Evolutionary conservation across 441 rosid genomes (phyloP).

Genomic region (Macaranga tanarius): DNA sequence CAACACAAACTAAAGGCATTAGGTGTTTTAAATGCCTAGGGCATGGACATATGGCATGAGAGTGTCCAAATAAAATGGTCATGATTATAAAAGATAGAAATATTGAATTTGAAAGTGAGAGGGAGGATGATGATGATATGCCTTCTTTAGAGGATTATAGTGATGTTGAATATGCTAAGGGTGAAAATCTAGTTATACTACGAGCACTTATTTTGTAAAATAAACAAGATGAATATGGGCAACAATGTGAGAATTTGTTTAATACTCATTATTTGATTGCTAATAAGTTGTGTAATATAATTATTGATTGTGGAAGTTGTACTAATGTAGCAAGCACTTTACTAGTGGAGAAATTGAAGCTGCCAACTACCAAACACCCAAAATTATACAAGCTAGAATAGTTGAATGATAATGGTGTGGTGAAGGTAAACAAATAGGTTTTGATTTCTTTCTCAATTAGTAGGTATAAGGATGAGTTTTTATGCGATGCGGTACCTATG

Average conservation of each 20-base stretch:
- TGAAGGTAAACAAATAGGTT: neutral
- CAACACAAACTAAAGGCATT: too few species aligned
- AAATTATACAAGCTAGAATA: too few species aligned
- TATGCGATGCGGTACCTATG: too few species aligned
- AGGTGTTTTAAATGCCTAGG: slow-evolving; percentile 2
- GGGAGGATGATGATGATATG: too few species aligned
- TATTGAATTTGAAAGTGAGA: too few species aligned
- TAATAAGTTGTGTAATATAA: too few species aligned
- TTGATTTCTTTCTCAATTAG: too few species aligned
- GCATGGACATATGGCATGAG: neutral
- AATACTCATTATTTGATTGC: neutral
- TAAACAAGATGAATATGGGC: neutral
- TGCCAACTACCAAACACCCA: neutral
- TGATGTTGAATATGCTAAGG: neutral
- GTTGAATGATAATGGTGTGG: neutral
- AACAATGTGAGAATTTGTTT: neutral
- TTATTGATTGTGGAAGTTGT: neutral
- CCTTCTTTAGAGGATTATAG: too few species aligned
- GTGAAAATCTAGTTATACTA: neutral
- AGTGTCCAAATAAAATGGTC: neutral
- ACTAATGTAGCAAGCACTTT: neutral
- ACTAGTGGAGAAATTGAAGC: too few species aligned
- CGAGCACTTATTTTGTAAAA: neutral
- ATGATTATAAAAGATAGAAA: neutral
- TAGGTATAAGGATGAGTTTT: too few species aligned